phyloP scores from a whole-genome alignment of 176 grass and related monocot genomes.

The Juncus effusus region DNA sequence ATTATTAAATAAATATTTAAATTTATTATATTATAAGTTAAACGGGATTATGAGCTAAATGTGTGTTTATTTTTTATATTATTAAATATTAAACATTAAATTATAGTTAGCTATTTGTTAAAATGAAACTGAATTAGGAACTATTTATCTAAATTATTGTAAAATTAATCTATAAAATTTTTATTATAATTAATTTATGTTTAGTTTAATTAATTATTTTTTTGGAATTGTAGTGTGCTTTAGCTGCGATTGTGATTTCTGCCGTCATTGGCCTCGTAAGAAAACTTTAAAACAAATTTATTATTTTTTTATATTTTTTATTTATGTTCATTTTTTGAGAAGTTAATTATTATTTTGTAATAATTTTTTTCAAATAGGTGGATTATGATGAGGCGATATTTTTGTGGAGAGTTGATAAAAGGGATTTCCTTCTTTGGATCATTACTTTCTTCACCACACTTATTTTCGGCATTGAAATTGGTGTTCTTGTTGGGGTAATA shows the following conservation, averaged over 20 bases:
- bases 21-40: too few species aligned
- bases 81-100: too few species aligned
- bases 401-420: constrained; percentile 88
- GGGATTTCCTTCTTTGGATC: constrained; percentile 90
- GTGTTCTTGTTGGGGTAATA: constrained; percentile 83
- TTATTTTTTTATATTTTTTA: constrained; percentile 19
- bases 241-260: constrained; percentile 97
- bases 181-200: too few species aligned
- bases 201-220: too few species aligned
- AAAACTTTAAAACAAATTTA: constrained; percentile 8
- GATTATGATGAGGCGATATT: constrained; percentile 90
- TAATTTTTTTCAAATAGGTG: constrained; percentile 36
- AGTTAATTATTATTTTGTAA: constrained; percentile 17
- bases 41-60: too few species aligned
- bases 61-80: too few species aligned
- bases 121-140: too few species aligned
- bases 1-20: too few species aligned
- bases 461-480: constrained; percentile 90
- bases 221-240: constrained; percentile 56
- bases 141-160: too few species aligned
- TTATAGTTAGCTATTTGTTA: too few species aligned
- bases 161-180: too few species aligned
- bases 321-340: constrained; percentile 1
- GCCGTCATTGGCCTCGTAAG: constrained; percentile 93
- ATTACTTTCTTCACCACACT: constrained; percentile 74